Evolutionary conservation across 2,329 filamentous ascomycete genomes (phyloP).

Genomic region (Xylaria digitata): DNA sequence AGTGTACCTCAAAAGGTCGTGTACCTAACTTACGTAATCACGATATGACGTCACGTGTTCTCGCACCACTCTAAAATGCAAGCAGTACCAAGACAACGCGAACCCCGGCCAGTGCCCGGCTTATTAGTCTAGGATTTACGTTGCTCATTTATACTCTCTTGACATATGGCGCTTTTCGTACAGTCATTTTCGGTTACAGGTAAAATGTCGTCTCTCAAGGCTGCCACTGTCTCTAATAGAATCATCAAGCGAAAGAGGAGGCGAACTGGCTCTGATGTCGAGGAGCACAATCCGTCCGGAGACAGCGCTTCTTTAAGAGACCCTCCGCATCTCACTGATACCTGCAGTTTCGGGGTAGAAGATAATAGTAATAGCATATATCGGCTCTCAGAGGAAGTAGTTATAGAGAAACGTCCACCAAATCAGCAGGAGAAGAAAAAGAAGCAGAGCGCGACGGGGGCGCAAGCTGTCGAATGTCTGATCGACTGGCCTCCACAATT

Average conservation of each 20-base stretch:
- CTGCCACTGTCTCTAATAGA: slow-evolving; percentile 59
- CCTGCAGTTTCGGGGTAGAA: slow-evolving; percentile 18
- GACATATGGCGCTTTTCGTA: slow-evolving; percentile 1
- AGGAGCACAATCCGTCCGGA: slow-evolving; percentile 23
- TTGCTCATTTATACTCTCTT: neutral
- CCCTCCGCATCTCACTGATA: slow-evolving; percentile 2
- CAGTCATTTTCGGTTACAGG: slow-evolving; percentile 42
- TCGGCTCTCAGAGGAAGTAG: slow-evolving; percentile 1
- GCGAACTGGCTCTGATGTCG: slow-evolving; percentile 47
- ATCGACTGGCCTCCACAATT: slow-evolving; percentile 80
- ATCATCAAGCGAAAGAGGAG: slow-evolving; percentile 54
- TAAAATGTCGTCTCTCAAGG: slow-evolving; percentile 60
- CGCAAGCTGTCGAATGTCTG: slow-evolving; percentile 48
- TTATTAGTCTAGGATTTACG: neutral
- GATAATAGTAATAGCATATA: neutral
- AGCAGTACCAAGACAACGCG: neutral
- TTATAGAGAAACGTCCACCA: slow-evolving; percentile 21
- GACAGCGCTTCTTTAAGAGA: slow-evolving; percentile 14
- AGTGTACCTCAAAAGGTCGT: no score
- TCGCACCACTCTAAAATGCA: slow-evolving; percentile 23
- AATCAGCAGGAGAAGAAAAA: slow-evolving; percentile 36
- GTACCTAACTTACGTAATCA: no score
- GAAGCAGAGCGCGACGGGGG: slow-evolving; percentile 35
- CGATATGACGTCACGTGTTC: slow-evolving; percentile 33
- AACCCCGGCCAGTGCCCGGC: slow-evolving; percentile 20